Conservation (phyloP, 371 early-diverging fungal species). For the Conidiobolus incongruus region DNA sequence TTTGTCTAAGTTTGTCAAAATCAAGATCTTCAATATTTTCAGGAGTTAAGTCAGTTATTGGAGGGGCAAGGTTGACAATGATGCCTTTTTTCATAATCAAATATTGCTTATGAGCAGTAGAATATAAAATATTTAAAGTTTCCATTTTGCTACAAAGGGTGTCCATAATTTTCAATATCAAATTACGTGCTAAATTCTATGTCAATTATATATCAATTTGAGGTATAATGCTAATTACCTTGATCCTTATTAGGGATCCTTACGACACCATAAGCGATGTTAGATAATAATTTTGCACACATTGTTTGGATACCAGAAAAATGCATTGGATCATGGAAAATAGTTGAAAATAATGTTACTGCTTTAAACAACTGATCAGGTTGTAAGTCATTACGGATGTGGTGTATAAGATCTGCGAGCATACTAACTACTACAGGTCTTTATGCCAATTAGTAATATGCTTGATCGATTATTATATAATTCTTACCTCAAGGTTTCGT, state of each 20-base stretch:
- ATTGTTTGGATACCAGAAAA: slow-evolving; percentile 84
- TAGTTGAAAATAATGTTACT: slow-evolving; percentile 70
- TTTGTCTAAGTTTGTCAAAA: slow-evolving; percentile 55
- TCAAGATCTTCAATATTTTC: slow-evolving; percentile 38
- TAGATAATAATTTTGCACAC: slow-evolving; percentile 83
- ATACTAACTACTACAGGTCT: slow-evolving; percentile 83
- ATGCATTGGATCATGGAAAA: slow-evolving; percentile 71
- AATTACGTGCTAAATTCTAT: slow-evolving; percentile 27
- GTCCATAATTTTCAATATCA: slow-evolving; percentile 67
- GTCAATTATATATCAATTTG: not conserved
- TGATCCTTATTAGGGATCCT: slow-evolving; percentile 33
- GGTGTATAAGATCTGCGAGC: slow-evolving; percentile 87
- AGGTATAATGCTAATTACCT: slow-evolving; percentile 9
- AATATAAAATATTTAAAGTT: slow-evolving; percentile 36
- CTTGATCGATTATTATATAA: not conserved
- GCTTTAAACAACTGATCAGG: slow-evolving; percentile 51
- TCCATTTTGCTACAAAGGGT: slow-evolving; percentile 59
- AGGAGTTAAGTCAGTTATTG: slow-evolving; percentile 6
- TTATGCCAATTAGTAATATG: not conserved
- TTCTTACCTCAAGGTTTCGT: slow-evolving; percentile 57
- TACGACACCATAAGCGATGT: slow-evolving; percentile 69
- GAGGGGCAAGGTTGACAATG: not conserved
- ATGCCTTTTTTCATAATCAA: slow-evolving; percentile 13
- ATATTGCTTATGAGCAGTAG: slow-evolving; percentile 22
- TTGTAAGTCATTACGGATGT: slow-evolving; percentile 67